Evolutionary conservation across 2,329 filamentous ascomycete genomes (phyloP), one percentile per base, ranked within the genome.

Genomic region (Scorias spongiosa): DNA sequence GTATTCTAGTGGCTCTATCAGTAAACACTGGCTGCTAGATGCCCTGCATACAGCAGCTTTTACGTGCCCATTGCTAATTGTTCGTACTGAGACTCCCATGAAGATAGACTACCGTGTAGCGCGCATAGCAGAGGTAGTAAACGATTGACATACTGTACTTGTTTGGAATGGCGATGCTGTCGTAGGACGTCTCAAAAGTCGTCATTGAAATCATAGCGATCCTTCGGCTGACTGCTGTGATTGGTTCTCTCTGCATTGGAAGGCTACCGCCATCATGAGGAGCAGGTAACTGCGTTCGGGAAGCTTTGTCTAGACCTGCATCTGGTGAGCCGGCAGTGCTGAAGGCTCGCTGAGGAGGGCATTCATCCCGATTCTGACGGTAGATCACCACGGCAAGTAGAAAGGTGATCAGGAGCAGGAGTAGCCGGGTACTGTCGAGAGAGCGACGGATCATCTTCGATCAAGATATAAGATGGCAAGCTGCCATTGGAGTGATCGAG

Each of bases 1-100:
- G 41, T 66, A 66, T 20, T 42, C 39, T 36, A 12, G 32, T 12
- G 32, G 20, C 20, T 26, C 20, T 3, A 7, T 26, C 20, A 26
- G 20, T 26, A 26, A 26, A 26, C 3, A 4, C 7, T 3, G 7
- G 20, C 20, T 3, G 20, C 20, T 26, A 26, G 20, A 26, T 7
- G 20, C 20, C 20, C 20, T 26, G 20, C 3, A 26, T 3, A 26
- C 20, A 26, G 7, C 20, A 26, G 20, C 20, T 26, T 3, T 26
- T 7, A 26, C 7, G 20, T 26, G 20, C 7, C 20, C 20, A 26
- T 26, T 26, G 20, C 20, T 26, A 26, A 7, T 7, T 7, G 4
- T 26, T 3, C 7, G 7, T 26, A 26, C 20, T 26, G 20, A 7
- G 7, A 26, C 20, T 26, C 20, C 7, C 7, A 7, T 26, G 3